Percentiles rank a stretch among this genome's conserved stretches.
Evolutionary conservation across 257 asterid genomes (phyloP).

Genomic region (Nicotiana tabacum): DNA sequence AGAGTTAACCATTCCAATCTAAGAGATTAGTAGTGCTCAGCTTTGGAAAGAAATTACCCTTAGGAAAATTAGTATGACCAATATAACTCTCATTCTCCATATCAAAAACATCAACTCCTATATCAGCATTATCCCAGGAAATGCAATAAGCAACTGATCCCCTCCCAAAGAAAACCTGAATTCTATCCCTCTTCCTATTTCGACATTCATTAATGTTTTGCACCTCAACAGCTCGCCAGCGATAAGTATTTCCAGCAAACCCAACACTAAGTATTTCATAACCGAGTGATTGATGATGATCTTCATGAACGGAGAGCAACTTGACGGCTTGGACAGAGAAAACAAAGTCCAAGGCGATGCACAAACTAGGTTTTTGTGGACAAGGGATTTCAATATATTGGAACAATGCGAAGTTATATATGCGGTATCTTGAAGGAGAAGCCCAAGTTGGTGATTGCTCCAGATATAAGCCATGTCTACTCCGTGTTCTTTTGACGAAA

Average conservation of each 20-base stretch:
- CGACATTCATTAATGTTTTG: not conserved
- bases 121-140: not conserved
- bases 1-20: too few relatives aligned
- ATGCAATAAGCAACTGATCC: not conserved
- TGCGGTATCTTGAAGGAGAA: too few relatives aligned
- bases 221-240: not conserved
- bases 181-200: not conserved
- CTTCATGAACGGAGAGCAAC: not conserved
- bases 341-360: not conserved
- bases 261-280: not conserved
- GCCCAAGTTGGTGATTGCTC: too few relatives aligned
- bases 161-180: not conserved
- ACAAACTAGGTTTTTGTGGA: not conserved
- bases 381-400: too few relatives aligned
- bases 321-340: not conserved
- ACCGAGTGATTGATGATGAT: not conserved
- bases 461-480: too few relatives aligned
- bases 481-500: too few relatives aligned
- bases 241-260: not conserved
- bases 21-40: too few relatives aligned
- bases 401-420: too few relatives aligned
- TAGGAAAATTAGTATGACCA: too few relatives aligned
- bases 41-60: too few relatives aligned
- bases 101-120: not conserved
- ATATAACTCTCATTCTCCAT: not conserved